Conservation (phyloP, 2,329 filamentous ascomycete genomes). For the Kalmusia sp. region DNA sequence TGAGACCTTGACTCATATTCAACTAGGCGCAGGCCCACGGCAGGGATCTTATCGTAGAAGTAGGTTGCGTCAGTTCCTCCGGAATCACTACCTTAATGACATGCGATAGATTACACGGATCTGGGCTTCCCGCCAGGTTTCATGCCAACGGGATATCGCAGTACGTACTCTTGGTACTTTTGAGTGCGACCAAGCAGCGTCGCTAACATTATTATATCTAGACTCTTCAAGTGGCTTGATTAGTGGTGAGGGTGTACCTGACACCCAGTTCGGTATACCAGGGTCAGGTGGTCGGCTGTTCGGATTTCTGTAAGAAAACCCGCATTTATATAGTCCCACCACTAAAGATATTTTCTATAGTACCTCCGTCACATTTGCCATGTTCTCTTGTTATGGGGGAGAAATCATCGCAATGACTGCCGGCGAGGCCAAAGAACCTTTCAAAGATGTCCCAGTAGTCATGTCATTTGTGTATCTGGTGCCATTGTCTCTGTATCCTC, state of each 20-base stretch:
- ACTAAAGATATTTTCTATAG: slow-evolving; percentile 17
- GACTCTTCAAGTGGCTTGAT: slow-evolving; percentile 2
- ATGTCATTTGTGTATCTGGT: slow-evolving; percentile 42
- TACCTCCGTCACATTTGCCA: slow-evolving; percentile 35
- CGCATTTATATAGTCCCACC: background rate
- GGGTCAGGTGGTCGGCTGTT: slow-evolving; percentile 35
- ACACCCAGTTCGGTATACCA: slow-evolving; percentile 26
- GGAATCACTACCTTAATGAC: background rate
- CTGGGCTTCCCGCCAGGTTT: slow-evolving; percentile 30
- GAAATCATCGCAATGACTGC: slow-evolving; percentile 41
- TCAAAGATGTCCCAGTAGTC: slow-evolving; percentile 35
- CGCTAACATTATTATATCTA: no score
- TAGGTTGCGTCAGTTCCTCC: slow-evolving; percentile 4
- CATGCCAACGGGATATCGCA: slow-evolving; percentile 30
- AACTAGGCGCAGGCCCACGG: slow-evolving; percentile 17
- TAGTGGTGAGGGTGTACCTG: slow-evolving; percentile 12
- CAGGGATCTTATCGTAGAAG: slow-evolving; percentile 18
- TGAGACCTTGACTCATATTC: no score
- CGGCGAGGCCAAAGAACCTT: slow-evolving; percentile 38
- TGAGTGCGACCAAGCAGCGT: no score
- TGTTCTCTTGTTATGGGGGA: slow-evolving; percentile 41
- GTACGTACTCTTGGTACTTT: no score
- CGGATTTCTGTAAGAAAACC: slow-evolving; percentile 32
- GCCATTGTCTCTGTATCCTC: slow-evolving; percentile 33
- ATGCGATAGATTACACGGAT: slow-evolving; percentile 26